A percentile compares a stretch with the other conserved stretches of the same genome.
Evolutionary conservation across 106 monocot genomes (phyloP).

Genomic region (Platanthera guangdongensis): DNA sequence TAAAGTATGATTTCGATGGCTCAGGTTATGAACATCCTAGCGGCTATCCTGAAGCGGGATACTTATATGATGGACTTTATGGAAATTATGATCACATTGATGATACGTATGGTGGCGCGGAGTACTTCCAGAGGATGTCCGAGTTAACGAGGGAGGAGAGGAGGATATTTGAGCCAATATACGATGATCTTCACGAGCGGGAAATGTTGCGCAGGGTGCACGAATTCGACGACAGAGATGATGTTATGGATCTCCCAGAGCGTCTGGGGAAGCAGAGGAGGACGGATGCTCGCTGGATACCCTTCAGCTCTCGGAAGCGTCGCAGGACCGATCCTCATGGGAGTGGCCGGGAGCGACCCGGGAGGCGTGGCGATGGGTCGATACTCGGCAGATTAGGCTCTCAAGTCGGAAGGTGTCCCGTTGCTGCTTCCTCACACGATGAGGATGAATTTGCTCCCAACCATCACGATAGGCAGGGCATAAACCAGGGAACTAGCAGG

Average conservation of each 20-base stretch:
- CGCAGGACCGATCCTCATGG: neutral
- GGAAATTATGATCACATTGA: conserved; percentile 22
- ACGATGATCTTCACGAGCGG: conserved; percentile 4
- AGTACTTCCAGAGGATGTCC: conserved; percentile 7
- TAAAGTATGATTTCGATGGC: conserved; percentile 24
- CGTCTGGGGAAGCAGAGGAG: conserved; percentile 31
- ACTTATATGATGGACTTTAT: conserved; percentile 12
- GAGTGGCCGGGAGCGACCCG: neutral
- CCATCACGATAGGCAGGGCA: conserved; percentile 2
- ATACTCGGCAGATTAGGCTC: conserved; percentile 14
- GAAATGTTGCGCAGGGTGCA: conserved; percentile 1
- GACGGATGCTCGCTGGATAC: conserved; percentile 4
- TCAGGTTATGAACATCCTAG: conserved; percentile 17
- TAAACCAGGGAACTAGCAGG: conserved; percentile 1
- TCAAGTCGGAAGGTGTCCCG: conserved; percentile 6
- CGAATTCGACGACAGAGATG: conserved; percentile 5
- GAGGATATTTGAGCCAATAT: conserved; percentile 15
- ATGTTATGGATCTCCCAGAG: conserved; percentile 30
- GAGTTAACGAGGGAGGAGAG: conserved; percentile 11
- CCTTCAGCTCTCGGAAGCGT: neutral
- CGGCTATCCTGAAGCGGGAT: conserved; percentile 11
- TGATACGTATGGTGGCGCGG: conserved; percentile 11
- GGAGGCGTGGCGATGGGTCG: neutral
- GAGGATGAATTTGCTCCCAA: conserved; percentile 1
- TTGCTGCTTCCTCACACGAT: neutral